phyloP scores from a whole-genome alignment of 371 early-diverging fungal species.

The Basidiobolus meristosporus region DNA sequence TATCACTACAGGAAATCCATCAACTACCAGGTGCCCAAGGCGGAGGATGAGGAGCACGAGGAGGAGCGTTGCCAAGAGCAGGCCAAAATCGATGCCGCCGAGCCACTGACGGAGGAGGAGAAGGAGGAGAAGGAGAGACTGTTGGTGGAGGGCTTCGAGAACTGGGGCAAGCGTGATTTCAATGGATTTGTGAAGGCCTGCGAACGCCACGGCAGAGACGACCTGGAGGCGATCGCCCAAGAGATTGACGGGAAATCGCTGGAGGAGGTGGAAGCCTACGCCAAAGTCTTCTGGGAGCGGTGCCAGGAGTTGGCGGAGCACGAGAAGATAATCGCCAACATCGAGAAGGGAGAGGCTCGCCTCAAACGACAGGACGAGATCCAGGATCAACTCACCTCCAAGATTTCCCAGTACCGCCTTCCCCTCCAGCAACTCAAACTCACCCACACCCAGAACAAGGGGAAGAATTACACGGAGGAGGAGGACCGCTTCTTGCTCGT shows the following conservation, averaged over 20 bases:
- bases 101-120: slow-evolving; percentile 82
- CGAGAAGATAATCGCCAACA: slow-evolving; percentile 69
- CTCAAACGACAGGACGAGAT: slow-evolving; percentile 60
- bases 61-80: slow-evolving; percentile 61
- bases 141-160: slow-evolving; percentile 61
- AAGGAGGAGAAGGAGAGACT: slow-evolving; percentile 61
- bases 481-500: slow-evolving; percentile 93
- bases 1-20: slow-evolving; percentile 24
- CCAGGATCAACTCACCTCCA: slow-evolving; percentile 52
- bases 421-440: slow-evolving; percentile 78
- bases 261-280: slow-evolving; percentile 67
- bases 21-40: slow-evolving; percentile 14
- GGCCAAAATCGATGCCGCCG: slow-evolving; percentile 63
- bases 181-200: slow-evolving; percentile 70
- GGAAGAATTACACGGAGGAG: slow-evolving; percentile 79
- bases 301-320: slow-evolving; percentile 56
- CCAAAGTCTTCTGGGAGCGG: slow-evolving; percentile 72
- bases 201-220: slow-evolving; percentile 73
- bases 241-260: slow-evolving; percentile 82
- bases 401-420: slow-evolving; percentile 43
- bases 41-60: slow-evolving; percentile 26
- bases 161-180: slow-evolving; percentile 92
- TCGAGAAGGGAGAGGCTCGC: slow-evolving; percentile 75
- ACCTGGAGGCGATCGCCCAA: slow-evolving; percentile 47
- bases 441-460: slow-evolving; percentile 62